Percentiles rank a stretch among this genome's conserved stretches.
Conservation (phyloP, 345 rosid genomes). For the Combretum micranthum region DNA sequence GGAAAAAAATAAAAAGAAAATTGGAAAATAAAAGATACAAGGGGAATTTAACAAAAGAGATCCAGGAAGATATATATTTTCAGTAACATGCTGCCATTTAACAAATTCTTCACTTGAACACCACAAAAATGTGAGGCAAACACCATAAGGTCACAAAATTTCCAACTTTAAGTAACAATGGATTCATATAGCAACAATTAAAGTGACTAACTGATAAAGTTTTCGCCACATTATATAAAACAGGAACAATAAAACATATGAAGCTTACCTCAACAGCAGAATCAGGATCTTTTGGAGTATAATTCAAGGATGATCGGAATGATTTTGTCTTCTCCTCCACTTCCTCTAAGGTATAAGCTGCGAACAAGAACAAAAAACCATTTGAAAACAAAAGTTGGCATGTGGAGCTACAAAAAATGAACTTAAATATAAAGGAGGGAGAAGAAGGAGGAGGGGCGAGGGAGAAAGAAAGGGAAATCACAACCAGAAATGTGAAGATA, state of each 20-base stretch:
- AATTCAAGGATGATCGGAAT: slow-evolving; percentile 46
- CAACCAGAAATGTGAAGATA: no score
- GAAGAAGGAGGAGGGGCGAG: neutral
- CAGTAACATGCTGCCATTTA: no score
- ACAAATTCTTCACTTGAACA: no score
- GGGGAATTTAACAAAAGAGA: no score
- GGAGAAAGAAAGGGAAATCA: no score
- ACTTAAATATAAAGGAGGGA: neutral
- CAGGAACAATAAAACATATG: neutral
- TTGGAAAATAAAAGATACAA: neutral
- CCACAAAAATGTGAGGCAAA: no score
- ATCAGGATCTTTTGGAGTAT: slow-evolving; percentile 26
- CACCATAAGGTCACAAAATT: no score
- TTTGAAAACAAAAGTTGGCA: neutral
- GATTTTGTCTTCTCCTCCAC: slow-evolving; percentile 60
- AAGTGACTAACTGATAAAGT: no score
- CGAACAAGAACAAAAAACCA: slow-evolving; percentile 11
- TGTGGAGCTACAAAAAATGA: neutral
- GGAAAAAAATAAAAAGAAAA: no score
- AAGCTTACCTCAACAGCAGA: slow-evolving; percentile 49
- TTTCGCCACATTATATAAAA: neutral
- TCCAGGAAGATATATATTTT: no score
- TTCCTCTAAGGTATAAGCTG: slow-evolving; percentile 71
- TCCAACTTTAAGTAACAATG: no score
- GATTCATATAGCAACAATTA: no score